These are phyloP conservation scores for Panicum virgatum DNA, from an alignment of 202 grass and related monocot genomes.

Conservation along the genomic window DNA sequence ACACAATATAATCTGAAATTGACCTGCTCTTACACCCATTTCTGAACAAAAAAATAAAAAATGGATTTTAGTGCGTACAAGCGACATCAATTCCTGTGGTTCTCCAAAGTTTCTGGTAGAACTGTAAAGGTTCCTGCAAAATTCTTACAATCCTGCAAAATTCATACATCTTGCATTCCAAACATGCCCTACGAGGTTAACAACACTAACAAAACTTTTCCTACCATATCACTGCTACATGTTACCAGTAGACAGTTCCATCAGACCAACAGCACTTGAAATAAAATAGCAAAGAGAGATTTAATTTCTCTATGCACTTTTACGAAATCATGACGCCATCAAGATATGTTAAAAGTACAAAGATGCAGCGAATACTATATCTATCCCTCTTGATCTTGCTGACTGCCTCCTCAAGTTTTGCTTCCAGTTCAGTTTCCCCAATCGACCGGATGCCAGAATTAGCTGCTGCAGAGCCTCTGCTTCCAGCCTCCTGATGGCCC, in stretches of 20 bases:
- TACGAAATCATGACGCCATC: neutral
- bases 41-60: neutral
- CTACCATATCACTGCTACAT: neutral
- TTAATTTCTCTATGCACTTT: neutral
- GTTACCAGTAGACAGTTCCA: neutral
- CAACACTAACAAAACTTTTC: conserved; percentile 34
- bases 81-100: neutral
- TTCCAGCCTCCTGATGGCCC: conserved; percentile 85
- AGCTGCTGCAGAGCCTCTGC: conserved; percentile 97
- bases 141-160: no score
- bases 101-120: neutral
- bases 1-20: neutral
- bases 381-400: conserved; percentile 95
- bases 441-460: conserved; percentile 75
- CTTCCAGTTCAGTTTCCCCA: conserved; percentile 73
- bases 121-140: no score
- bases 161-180: neutral
- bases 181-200: neutral
- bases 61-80: neutral
- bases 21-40: neutral
- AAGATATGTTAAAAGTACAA: conserved; percentile 66
- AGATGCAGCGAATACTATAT: conserved; percentile 91
- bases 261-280: neutral
- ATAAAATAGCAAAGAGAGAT: neutral
- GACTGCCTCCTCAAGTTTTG: conserved; percentile 85